Conservation (phyloP, 768 basidiomycete genomes). For the Daedalea quercina region DNA sequence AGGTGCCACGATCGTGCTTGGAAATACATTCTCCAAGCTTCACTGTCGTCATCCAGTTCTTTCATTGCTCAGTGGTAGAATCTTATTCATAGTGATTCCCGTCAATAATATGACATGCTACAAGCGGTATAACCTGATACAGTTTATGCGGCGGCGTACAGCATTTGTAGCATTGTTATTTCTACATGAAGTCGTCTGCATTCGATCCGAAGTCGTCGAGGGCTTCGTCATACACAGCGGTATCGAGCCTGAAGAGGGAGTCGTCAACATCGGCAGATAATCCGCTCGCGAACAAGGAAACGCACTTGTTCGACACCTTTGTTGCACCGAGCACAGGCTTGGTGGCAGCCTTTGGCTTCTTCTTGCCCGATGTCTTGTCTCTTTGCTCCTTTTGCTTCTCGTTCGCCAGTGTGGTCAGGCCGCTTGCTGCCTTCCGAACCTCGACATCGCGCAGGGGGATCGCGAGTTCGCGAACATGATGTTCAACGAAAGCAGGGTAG, state of each 20-base stretch:
- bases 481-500: constrained; percentile 78
- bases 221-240: constrained; percentile 76
- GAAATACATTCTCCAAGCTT: too few relatives aligned
- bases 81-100: not conserved
- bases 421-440: constrained; percentile 81
- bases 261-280: constrained; percentile 12
- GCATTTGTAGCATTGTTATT: not conserved
- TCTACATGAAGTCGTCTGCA: constrained; percentile 87
- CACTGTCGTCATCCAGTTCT: too few relatives aligned
- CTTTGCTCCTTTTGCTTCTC: constrained; percentile 92
- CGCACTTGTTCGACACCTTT: constrained; percentile 61
- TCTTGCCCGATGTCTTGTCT: constrained; percentile 85
- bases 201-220: constrained; percentile 81
- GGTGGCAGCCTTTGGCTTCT: constrained; percentile 63
- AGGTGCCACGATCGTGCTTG: too few relatives aligned
- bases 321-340: constrained; percentile 75
- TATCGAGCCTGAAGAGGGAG: constrained; percentile 55
- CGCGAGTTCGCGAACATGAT: constrained; percentile 71
- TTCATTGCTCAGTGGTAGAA: not conserved
- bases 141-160: not conserved
- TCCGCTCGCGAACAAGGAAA: not conserved
- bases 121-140: not conserved
- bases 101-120: not conserved
- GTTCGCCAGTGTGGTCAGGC: constrained; percentile 81
- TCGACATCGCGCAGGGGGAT: constrained; percentile 83